Evolutionary conservation across 257 asterid species (phyloP).

Genomic region (Echium plantagineum): DNA sequence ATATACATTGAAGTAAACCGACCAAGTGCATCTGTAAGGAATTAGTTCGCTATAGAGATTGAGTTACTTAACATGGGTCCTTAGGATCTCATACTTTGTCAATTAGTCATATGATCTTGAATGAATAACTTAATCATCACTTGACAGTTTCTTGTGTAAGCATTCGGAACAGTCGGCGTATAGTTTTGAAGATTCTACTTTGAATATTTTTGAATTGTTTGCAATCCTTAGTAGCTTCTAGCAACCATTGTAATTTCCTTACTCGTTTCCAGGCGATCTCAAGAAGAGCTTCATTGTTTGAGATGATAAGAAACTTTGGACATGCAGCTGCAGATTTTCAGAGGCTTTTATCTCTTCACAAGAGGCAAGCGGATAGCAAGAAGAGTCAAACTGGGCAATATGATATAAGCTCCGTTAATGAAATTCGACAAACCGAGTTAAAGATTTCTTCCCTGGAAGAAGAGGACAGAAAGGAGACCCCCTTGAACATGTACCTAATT

Average conservation of each 20-base stretch:
- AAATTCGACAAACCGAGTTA: slow-evolving; percentile 58
- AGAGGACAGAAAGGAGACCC: slow-evolving; percentile 58
- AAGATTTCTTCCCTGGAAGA: slow-evolving; percentile 75
- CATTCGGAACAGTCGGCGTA: background rate
- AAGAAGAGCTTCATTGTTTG: slow-evolving; percentile 65
- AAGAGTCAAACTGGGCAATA: slow-evolving; percentile 30
- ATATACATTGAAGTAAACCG: background rate
- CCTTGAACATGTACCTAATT: slow-evolving; percentile 82
- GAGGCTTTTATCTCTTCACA: slow-evolving; percentile 54
- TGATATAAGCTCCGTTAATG: slow-evolving; percentile 39
- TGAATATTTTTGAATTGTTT: background rate
- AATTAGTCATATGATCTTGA: background rate
- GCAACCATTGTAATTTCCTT: background rate
- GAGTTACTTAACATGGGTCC: background rate
- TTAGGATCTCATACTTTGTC: background rate
- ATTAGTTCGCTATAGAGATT: background rate
- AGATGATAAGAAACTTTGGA: slow-evolving; percentile 85
- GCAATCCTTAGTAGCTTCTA: background rate
- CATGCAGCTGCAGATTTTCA: slow-evolving; percentile 78
- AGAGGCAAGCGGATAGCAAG: slow-evolving; percentile 51
- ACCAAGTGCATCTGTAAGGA: background rate
- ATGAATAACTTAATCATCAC: background rate
- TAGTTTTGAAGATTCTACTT: background rate
- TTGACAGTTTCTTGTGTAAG: background rate
- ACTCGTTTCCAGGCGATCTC: slow-evolving; percentile 60